Base-by-base conservation (phyloP, 495 filamentous ascomycete genomes). In the Penicillium chermesinum region DNA sequence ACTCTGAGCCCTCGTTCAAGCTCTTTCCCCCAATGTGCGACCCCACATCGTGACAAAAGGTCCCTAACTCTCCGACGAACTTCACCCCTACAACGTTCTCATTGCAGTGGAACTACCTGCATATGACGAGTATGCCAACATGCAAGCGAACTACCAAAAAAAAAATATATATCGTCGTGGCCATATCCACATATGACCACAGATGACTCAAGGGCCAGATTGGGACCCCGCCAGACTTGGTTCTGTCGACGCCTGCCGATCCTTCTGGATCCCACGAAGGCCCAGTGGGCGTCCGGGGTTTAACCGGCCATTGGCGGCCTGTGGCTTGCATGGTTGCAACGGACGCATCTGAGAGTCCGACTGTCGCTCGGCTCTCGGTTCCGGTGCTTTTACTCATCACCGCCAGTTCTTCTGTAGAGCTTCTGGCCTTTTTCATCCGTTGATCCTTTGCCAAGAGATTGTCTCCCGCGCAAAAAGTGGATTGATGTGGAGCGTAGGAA, bases 401-500 rank as follows among this genome's bases (percentile, higher is more conserved):
- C 19, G 40, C 40, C 21, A 36, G 3, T 44, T 34, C 16, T 19
- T n/a, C 25, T 7, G 9, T 9, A 10, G 7, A 12, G 13, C 12
- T 10, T 1, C n/a, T 36, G 21, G 18, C 27, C 25, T 30, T n/a
- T n/a, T n/a, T n/a, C n/a, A n/a, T n/a, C n/a, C n/a, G n/a, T n/a
- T n/a, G n/a, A n/a, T n/a, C n/a, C n/a, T n/a, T n/a, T n/a, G n/a
- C n/a, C n/a, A n/a, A 18, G 22, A 15, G 22, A 43, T 22, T 30
- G 12, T 30, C 15, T n/a, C n/a, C 10, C 33, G 10, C 35, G 25
- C 21, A 12, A 20, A 38, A 13, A 7, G 18, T 19, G 15, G 40
- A 12, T 17, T 22, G 7, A 50, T 12, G 47, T 50, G 47, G 47
- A 50, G 47, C 47, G 30, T 39, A 44, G 33, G 42, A 33, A 40